Evolutionary conservation across 2,329 filamentous ascomycete species (phyloP), one percentile per base, ranked within the genome.

Genomic region (Mycosphaerella arachidis): DNA sequence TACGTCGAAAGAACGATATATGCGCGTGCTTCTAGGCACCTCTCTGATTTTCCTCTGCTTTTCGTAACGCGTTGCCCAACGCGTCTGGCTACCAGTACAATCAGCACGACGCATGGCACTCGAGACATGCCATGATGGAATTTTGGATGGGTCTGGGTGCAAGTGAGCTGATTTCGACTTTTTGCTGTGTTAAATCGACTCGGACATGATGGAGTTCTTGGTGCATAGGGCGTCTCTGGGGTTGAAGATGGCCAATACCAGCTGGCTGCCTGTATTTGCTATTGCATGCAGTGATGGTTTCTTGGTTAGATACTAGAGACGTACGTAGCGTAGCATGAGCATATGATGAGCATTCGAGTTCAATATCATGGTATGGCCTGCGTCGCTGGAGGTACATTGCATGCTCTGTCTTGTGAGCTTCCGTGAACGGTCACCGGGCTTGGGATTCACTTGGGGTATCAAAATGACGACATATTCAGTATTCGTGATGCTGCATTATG

Each of bases 181-280:
- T 56, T 45, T 56, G 52, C 46, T 62, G 40, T 43, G 13, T 58
- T 48, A 58, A 20, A 56, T 18, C 30, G 59, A 18, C n/a, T 16
- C n/a, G 40, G 57, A 50, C 48, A 56, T 52, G 53, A 30, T 10
- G 59, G 59, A 55, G 59, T 62, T 48, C 24, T 24, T 16, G 59
- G 59, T 53, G 59, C 37, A 40, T 30, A 46, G 48, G 51, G 50
- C 50, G 4, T 12, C 29, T 13, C 16, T 12, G 50, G 24, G 29
- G 16, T 35, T 31, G 24, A 35, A 30, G 30, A 52, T 18, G 27
- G 50, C 50, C 50, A 35, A 52, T 35, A 52, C 50, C 50, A 52
- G 50, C 50, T 52, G 50, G 50, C 50, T 35, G 50, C 16, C 29
- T 29, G 40, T 43, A n/a, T 43, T n/a, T 43, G n/a, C 40, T 50